These are phyloP conservation scores for Abelmoschus esculentus DNA, from an alignment of 345 rosid genomes.

Conservation along the genomic window DNA sequence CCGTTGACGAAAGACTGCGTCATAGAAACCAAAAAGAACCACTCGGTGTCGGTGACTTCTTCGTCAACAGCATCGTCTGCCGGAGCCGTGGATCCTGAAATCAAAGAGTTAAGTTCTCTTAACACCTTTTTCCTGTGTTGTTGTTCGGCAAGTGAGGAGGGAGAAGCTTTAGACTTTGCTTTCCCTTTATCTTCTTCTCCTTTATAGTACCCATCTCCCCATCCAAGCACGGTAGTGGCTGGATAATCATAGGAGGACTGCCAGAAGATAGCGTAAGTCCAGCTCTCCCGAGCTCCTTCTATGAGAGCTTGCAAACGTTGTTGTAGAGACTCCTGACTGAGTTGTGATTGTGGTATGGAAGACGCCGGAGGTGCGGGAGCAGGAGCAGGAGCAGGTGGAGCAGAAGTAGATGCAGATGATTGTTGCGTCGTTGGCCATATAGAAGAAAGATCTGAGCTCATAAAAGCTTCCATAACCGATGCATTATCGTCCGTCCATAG, in stretches of 20 bases:
- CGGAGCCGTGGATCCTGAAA: conserved; percentile 47
- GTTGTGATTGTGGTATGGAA: conserved; percentile 20
- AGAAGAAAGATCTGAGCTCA: conserved; percentile 63
- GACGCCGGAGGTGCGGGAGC: conserved; percentile 1
- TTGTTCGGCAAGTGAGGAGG: conserved; percentile 53
- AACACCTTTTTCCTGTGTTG: conserved; percentile 76
- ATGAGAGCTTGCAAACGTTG: conserved; percentile 73
- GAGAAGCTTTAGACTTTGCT: conserved; percentile 18
- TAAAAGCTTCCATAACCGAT: conserved; percentile 93
- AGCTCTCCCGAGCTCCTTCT: conserved; percentile 58
- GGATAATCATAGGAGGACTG: conserved; percentile 71
- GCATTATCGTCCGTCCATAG: conserved; percentile 86
- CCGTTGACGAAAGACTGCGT: conserved; percentile 70
- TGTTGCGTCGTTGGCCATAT: conserved; percentile 55
- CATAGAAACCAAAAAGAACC: conserved; percentile 97
- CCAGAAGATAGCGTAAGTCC: conserved; percentile 98
- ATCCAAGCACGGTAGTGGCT: conserved; percentile 50
- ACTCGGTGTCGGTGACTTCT: conserved; percentile 90
- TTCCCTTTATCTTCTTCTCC: conserved; percentile 72
- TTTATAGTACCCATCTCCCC: conserved; percentile 96
- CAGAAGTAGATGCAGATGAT: conserved; percentile 30
- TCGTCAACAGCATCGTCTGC: conserved; percentile 66
- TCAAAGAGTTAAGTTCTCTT: conserved; percentile 72
- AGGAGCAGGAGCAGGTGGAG: background rate
- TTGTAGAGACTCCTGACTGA: conserved; percentile 75